Evolutionary conservation across 164 flowering plant species (phyloP), one percentile per base, ranked within the genome.

Genomic region (Umbellularia californica): DNA sequence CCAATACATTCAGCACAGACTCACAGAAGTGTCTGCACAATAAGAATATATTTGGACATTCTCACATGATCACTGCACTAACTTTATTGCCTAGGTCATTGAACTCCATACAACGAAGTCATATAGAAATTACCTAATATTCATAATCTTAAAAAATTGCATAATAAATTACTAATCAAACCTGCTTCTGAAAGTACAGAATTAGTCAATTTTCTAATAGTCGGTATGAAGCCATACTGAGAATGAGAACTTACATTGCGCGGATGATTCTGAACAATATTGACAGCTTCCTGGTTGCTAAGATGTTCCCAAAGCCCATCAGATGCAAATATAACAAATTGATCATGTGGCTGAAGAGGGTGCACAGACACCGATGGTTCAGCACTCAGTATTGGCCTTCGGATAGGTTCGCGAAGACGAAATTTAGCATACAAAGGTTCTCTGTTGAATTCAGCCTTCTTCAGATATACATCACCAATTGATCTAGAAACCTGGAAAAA

Each of bases 301-400:
- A 94, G 87, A 81, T 94, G 96, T 79, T 94, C 98, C 98, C 98
- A 94, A 20, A 94, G 82, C 64, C 98, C 97, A 80, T 94, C 97
- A 15, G 98, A 94, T 77, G 98, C 98, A 83, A 94, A 90, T 78
- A 93, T 91, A 30, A 93, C 87, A 81, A 92, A 94, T 72, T 82
- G 88, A 62, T 94, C 98, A 58, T 88, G 86, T 0, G 95, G 90
- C 58, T 78, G 47, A 63, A 94, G 79, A 73, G 87, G 88, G 60
- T 88, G 89, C 67, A 88, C 92, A 12, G 71, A 22, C 68, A 92
- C 77, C 63, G 97, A 70, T 28, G 98, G 98, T 75, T 92, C 97
- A 24, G 96, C 86, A 78, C 80, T 83, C 24, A 94, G 92, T 76
- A 94, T 89, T 67, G 97, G 97, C 79, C 83, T 85, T 71, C 76